Conservation (phyloP, 352 stramenopile genomes). For the Pythium diclinum region DNA sequence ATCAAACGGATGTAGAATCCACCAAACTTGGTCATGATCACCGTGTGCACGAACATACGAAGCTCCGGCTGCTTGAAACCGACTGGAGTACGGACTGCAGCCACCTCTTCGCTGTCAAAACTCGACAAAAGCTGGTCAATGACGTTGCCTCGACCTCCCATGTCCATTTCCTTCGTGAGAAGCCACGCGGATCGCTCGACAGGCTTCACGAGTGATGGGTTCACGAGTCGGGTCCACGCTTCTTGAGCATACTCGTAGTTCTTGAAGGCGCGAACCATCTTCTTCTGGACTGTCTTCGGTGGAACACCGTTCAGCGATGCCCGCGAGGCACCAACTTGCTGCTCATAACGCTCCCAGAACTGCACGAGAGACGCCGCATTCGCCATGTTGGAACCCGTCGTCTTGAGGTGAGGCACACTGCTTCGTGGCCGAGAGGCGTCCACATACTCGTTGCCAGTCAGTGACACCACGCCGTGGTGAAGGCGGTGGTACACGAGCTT, state of each 20-base stretch:
- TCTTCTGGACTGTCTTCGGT: conserved; percentile 69
- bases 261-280: conserved; percentile 83
- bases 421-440: conserved; percentile 59
- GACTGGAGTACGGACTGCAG: background rate
- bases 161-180: conserved; percentile 77
- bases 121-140: conserved; percentile 78
- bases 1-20: conserved; percentile 86
- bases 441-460: conserved; percentile 80
- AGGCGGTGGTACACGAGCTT: conserved; percentile 68
- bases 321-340: conserved; percentile 56
- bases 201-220: conserved; percentile 65
- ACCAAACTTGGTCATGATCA: conserved; percentile 79
- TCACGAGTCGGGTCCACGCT: conserved; percentile 78
- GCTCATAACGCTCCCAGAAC: conserved; percentile 76
- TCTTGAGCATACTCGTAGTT: conserved; percentile 88
- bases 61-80: conserved; percentile 20
- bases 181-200: conserved; percentile 70
- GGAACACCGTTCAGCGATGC: conserved; percentile 59
- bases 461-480: conserved; percentile 52
- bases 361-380: conserved; percentile 54
- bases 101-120: conserved; percentile 32
- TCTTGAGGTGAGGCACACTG: conserved; percentile 61
- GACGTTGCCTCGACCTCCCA: conserved; percentile 65
- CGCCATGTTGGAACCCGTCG: conserved; percentile 35
- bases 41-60: conserved; percentile 74